These are phyloP conservation scores for Yueomyces sp. DNA, from an alignment of 805 yeast genomes.

Conservation along the genomic window DNA sequence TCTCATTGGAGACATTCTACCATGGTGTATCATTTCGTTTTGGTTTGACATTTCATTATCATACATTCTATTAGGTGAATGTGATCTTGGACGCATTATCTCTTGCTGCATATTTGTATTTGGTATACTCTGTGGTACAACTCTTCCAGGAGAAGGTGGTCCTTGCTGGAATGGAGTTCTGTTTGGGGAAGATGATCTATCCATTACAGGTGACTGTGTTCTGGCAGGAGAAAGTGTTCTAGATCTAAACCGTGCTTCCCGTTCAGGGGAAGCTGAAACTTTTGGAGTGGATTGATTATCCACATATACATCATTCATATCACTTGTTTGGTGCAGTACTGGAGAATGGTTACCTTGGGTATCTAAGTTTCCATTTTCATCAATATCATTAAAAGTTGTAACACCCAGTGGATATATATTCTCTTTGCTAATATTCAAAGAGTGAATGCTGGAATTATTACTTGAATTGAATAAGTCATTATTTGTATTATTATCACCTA, in stretches of 20 bases:
- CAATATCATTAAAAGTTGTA: too few species aligned
- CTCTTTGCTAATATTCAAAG: neutral
- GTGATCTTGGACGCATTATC: neutral
- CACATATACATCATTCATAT: too few species aligned
- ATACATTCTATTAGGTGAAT: neutral
- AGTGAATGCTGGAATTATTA: neutral
- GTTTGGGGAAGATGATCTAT: neutral
- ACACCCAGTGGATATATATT: too few species aligned
- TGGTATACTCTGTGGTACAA: too few species aligned
- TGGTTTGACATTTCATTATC: neutral
- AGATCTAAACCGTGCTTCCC: too few species aligned
- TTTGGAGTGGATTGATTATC: too few species aligned
- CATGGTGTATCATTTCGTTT: neutral
- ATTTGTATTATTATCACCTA: neutral
- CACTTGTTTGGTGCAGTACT: too few species aligned
- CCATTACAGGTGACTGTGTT: neutral
- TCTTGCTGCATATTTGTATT: neutral
- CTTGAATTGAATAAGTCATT: neutral
- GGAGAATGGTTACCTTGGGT: too few species aligned
- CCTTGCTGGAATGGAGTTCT: neutral
- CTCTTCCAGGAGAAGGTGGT: neutral
- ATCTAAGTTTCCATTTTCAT: too few species aligned
- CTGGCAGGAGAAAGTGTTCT: too few species aligned
- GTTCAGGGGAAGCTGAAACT: too few species aligned
- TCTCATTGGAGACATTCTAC: neutral